Conservation (phyloP, 805 yeast species). For the Zygosaccharomyces bailii region DNA sequence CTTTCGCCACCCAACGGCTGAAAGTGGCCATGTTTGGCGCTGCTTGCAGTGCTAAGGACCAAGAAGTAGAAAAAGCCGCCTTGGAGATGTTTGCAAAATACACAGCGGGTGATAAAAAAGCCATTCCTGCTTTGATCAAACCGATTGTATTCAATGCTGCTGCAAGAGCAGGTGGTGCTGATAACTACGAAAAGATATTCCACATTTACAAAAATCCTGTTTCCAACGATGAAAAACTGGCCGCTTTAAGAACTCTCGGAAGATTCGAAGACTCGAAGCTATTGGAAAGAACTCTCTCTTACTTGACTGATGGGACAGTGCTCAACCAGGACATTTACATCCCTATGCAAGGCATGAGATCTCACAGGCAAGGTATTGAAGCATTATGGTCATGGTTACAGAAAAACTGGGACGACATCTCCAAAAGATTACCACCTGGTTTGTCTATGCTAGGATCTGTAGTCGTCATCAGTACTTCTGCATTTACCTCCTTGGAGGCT, state of each 20-base stretch:
- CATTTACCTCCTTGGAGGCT: slow-evolving; percentile 56
- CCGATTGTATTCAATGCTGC: slow-evolving; percentile 61
- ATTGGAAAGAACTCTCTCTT: slow-evolving; percentile 52
- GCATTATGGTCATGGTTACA: slow-evolving; percentile 72
- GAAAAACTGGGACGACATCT: slow-evolving; percentile 67
- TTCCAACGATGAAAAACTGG: slow-evolving; percentile 61
- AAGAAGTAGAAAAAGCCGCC: slow-evolving; percentile 46
- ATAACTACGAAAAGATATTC: slow-evolving; percentile 60
- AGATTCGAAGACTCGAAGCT: slow-evolving; percentile 50
- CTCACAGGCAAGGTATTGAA: slow-evolving; percentile 61
- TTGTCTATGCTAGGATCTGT: slow-evolving; percentile 75
- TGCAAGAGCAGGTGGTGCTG: slow-evolving; percentile 59
- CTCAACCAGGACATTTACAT: slow-evolving; percentile 72
- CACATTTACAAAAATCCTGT: slow-evolving; percentile 57
- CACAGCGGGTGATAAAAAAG: slow-evolving; percentile 59
- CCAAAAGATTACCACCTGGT: slow-evolving; percentile 72
- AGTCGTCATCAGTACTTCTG: slow-evolving; percentile 57
- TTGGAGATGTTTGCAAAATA: slow-evolving; percentile 50
- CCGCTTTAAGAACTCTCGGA: slow-evolving; percentile 71
- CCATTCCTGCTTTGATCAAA: slow-evolving; percentile 73
- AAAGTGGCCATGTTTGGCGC: slow-evolving; percentile 59
- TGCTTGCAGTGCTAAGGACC: slow-evolving; percentile 54
- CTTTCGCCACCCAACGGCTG: slow-evolving; percentile 61
- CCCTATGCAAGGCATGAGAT: slow-evolving; percentile 72
- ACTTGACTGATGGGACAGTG: slow-evolving; percentile 54